Evolutionary conservation across 1,284 basidiomycete species (phyloP).

Genomic region (Termitomyces sp.): DNA sequence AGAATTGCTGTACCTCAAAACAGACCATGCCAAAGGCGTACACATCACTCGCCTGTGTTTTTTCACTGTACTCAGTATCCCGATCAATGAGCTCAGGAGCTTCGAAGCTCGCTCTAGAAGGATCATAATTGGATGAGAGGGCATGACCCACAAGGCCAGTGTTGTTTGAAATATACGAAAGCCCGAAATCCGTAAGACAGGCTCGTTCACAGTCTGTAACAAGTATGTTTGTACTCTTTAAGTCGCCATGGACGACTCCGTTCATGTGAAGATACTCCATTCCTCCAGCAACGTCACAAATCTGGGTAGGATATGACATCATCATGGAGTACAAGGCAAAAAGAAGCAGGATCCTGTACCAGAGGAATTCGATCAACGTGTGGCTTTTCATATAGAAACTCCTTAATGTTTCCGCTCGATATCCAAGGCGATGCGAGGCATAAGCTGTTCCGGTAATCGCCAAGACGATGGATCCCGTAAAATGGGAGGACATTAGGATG

Average conservation of each 20-base stretch:
- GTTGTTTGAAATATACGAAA: slow-evolving; percentile 19
- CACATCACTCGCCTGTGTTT: slow-evolving; percentile 6
- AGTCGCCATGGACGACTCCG: slow-evolving; percentile 5
- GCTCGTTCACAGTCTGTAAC: slow-evolving; percentile 20
- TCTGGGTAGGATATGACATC: not conserved
- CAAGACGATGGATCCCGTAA: slow-evolving; percentile 20
- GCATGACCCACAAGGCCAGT: slow-evolving; percentile 13
- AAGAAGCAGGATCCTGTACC: not conserved
- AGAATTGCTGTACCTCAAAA: slow-evolving; percentile 21
- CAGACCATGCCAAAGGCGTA: slow-evolving; percentile 17
- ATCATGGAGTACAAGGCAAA: not conserved
- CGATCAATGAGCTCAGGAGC: slow-evolving; percentile 21
- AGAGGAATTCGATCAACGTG: slow-evolving; percentile 3
- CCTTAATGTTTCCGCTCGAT: slow-evolving; percentile 19
- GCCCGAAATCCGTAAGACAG: slow-evolving; percentile 27
- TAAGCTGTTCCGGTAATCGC: slow-evolving; percentile 9
- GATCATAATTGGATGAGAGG: slow-evolving; percentile 9
- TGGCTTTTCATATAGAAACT: slow-evolving; percentile 13
- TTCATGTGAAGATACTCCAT: slow-evolving; percentile 6
- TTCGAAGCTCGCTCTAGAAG: slow-evolving; percentile 16
- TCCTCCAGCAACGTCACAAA: slow-evolving; percentile 1
- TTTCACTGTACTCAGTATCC: slow-evolving; percentile 4
- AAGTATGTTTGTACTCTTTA: slow-evolving; percentile 21
- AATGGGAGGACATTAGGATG: slow-evolving; percentile 23
- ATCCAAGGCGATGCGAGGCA: slow-evolving; percentile 25